These are phyloP conservation scores for Daldinia concentrica DNA, from an alignment of 495 filamentous ascomycete species.

Conservation along the genomic window DNA sequence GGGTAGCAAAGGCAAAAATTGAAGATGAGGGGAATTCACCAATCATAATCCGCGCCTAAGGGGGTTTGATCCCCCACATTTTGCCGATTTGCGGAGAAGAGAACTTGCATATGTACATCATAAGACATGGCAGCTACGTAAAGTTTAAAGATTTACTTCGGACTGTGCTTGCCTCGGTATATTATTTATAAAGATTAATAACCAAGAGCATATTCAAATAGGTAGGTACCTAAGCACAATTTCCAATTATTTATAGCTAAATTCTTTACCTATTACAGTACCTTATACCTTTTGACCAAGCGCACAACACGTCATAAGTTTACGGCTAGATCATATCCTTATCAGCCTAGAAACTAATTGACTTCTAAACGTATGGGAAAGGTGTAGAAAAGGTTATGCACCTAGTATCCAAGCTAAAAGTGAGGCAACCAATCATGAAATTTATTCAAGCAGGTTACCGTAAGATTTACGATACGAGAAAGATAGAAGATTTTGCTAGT, in stretches of 20 bases:
- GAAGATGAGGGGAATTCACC: slow-evolving; percentile 36
- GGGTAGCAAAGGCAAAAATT: slow-evolving; percentile 39
- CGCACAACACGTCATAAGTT: too few relatives aligned
- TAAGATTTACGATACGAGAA: background rate
- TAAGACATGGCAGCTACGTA: background rate
- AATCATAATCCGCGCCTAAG: slow-evolving; percentile 17
- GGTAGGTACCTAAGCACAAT: too few relatives aligned
- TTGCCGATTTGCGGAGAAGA: slow-evolving; percentile 43
- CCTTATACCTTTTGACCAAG: too few relatives aligned
- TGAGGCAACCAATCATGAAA: background rate
- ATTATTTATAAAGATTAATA: too few relatives aligned
- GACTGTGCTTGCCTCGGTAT: too few relatives aligned
- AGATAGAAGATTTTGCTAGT: background rate
- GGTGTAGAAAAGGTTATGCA: background rate
- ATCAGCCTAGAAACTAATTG: background rate
- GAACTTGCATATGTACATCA: background rate
- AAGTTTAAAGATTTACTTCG: too few relatives aligned
- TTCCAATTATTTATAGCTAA: too few relatives aligned
- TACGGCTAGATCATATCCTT: too few relatives aligned
- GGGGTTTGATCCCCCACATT: slow-evolving; percentile 34
- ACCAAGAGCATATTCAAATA: too few relatives aligned
- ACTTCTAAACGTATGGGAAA: background rate
- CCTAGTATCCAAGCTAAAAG: background rate
- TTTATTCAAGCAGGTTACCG: background rate
- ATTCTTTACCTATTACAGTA: too few relatives aligned